phyloP scores from a whole-genome alignment of 192 early-diverging fungal species.

The Gonapodya prolifera region DNA sequence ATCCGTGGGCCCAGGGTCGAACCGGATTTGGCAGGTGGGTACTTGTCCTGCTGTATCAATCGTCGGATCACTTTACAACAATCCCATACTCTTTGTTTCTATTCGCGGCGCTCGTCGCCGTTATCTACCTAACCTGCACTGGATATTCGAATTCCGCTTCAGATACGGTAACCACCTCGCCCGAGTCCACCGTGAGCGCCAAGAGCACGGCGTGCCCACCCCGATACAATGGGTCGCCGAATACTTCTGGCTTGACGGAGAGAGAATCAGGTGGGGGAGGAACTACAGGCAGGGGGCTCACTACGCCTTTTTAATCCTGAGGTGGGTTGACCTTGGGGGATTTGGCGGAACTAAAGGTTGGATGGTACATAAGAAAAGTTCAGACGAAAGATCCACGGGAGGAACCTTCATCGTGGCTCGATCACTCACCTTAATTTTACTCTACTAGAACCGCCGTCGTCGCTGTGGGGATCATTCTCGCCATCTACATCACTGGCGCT shows the following conservation, averaged over 20 bases:
- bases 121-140: neutral
- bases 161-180: neutral
- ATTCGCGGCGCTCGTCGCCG: neutral
- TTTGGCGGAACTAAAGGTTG: neutral
- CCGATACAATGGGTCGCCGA: neutral
- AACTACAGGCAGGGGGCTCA: neutral
- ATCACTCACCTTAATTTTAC: neutral
- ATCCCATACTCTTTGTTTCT: neutral
- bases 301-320: neutral
- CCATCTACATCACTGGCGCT: neutral
- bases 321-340: neutral
- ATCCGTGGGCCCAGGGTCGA: neutral
- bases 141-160: too few species aligned
- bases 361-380: neutral
- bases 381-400: neutral
- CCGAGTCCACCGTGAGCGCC: neutral
- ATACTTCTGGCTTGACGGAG: neutral
- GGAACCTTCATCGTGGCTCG: neutral
- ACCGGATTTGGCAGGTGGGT: neutral
- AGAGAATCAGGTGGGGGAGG: neutral
- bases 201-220: neutral
- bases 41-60: neutral
- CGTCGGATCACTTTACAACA: neutral
- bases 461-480: neutral
- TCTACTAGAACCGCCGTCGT: neutral